Conservation (phyloP, 768 basidiomycete species). For the Hemileccinum impolitum region DNA sequence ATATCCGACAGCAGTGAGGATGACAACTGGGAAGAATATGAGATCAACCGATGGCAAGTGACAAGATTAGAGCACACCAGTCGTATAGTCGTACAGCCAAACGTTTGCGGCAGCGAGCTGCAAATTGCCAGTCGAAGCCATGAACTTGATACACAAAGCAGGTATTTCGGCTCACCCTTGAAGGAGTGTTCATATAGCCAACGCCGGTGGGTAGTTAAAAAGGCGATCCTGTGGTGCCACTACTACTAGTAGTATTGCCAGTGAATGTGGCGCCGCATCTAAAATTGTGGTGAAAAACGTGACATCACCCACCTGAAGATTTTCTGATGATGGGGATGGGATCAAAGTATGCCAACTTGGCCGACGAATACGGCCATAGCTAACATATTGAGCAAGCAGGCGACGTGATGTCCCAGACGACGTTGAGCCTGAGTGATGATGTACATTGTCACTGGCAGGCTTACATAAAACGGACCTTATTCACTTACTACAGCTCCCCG, state of each 20-base stretch:
- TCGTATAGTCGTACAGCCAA: background rate
- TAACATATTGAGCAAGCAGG: no score
- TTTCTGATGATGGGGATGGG: background rate
- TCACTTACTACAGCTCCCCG: no score
- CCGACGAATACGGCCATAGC: no score
- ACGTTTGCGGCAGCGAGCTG: background rate
- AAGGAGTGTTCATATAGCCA: background rate
- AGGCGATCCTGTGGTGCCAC: background rate
- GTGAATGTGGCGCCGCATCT: background rate
- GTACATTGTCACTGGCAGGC: no score
- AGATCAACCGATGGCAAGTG: background rate
- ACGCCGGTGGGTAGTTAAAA: background rate
- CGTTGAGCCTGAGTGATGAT: no score
- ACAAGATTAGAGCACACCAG: background rate
- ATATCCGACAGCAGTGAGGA: conserved; percentile 5
- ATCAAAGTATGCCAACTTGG: no score
- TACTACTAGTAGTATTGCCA: no score
- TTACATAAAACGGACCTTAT: no score
- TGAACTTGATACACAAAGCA: no score
- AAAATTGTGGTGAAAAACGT: no score
- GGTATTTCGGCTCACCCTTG: background rate
- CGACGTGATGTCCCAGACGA: no score
- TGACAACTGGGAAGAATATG: background rate
- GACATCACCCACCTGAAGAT: background rate
- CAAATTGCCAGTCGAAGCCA: no score